Percentiles rank a stretch among this genome's conserved stretches.
Conservation (phyloP, 331 rosid genomes). For the Stylosanthes scabra region DNA sequence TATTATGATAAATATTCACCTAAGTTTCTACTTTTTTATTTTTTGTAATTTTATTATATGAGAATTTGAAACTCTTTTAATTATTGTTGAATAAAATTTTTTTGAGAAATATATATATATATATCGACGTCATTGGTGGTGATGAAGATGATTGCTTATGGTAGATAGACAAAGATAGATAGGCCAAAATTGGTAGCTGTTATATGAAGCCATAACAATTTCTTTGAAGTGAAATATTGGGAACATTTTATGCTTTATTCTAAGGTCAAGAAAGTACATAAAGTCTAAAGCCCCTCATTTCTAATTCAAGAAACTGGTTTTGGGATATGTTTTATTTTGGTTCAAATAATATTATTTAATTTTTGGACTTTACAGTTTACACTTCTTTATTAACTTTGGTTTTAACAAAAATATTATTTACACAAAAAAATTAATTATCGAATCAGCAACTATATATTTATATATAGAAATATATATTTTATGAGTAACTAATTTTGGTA, state of each 20-base stretch:
- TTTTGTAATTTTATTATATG: no score
- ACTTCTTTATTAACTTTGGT: background rate
- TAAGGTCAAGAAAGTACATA: no score
- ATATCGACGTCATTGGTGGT: background rate
- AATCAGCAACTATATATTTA: no score
- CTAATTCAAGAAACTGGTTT: conserved; percentile 32
- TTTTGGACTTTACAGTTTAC: background rate
- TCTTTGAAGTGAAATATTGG: background rate
- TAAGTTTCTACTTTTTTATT: no score
- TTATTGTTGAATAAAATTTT: background rate
- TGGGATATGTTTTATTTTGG: conserved; percentile 1
- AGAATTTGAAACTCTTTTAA: background rate
- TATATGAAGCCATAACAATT: conserved; percentile 14
- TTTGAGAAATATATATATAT: no score
- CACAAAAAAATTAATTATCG: no score
- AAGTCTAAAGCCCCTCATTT: background rate
- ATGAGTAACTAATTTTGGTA: background rate
- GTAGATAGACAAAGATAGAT: conserved; percentile 8
- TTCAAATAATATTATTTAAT: background rate
- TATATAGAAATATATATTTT: no score
- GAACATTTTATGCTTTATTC: no score
- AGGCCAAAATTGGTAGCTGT: conserved; percentile 16
- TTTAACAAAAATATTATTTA: background rate
- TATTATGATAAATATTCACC: no score
- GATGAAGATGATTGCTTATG: conserved; percentile 14